Conservation (phyloP, 305 asterid species). For the Solanum aculeatissimum region DNA sequence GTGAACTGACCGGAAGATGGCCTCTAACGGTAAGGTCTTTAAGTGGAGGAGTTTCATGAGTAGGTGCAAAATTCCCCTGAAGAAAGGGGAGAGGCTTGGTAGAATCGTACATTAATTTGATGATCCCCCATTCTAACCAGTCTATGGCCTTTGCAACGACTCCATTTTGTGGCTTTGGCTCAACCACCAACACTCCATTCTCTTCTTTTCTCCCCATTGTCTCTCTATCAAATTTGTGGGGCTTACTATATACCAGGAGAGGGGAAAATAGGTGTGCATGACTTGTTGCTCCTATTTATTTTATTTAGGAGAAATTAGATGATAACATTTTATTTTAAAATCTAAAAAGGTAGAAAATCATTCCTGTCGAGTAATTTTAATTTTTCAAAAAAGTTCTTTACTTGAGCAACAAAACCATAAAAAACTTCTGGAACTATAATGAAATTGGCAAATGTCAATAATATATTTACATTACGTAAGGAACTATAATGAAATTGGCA, state of each 20-base stretch:
- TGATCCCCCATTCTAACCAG: constrained; percentile 49
- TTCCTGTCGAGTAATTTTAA: no score
- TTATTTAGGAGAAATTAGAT: no score
- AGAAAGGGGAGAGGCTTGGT: constrained; percentile 45
- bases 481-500: no score
- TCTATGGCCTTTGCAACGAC: constrained; percentile 46
- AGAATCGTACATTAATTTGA: constrained; percentile 52
- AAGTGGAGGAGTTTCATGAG: constrained; percentile 47
- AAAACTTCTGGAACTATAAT: no score
- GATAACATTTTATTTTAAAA: no score
- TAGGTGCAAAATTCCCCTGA: constrained; percentile 59
- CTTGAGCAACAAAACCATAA: no score
- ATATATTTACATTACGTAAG: no score
- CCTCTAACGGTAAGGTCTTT: constrained; percentile 43
- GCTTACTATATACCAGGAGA: background rate
- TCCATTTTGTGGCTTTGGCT: constrained; percentile 51
- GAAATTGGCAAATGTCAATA: no score
- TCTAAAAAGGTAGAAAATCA: no score
- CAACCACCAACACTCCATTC: constrained; percentile 28
- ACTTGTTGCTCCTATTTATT: background rate
- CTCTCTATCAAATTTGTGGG: background rate
- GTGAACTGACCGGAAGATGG: constrained; percentile 45
- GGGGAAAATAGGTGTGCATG: background rate
- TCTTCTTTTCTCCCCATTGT: background rate
- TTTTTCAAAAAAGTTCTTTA: no score